Conservation (phyloP, 805 yeast species). For the Nakazawaea pomicola region DNA sequence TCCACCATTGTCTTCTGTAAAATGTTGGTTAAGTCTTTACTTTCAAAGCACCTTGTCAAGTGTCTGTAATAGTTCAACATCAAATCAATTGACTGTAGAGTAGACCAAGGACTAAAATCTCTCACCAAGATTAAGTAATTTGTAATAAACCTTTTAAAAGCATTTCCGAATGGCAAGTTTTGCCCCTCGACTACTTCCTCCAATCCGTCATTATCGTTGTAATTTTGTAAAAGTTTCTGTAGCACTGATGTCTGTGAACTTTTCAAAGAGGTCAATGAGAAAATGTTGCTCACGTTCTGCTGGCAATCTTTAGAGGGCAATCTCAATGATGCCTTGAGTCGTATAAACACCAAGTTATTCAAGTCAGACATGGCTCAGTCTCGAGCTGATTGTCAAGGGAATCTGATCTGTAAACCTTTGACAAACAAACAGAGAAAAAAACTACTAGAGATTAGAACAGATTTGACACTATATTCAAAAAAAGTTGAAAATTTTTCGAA, state of each 20-base stretch:
- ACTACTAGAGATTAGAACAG: too few species aligned
- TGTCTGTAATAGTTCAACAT: conserved; percentile 41
- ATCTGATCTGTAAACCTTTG: too few species aligned
- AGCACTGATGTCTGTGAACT: conserved; percentile 26
- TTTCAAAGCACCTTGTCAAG: conserved; percentile 41
- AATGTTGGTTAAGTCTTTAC: conserved; percentile 11
- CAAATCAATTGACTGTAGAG: conserved; percentile 49
- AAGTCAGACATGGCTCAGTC: conserved; percentile 3
- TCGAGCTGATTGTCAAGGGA: too few species aligned
- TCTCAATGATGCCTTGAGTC: conserved; percentile 13
- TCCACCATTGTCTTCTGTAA: conserved; percentile 31
- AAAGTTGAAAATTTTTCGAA: too few species aligned
- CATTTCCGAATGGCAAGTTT: conserved; percentile 15
- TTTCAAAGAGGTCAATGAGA: conserved; percentile 22
- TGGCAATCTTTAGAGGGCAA: conserved; percentile 21
- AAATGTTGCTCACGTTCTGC: conserved; percentile 18
- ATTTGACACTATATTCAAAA: too few species aligned
- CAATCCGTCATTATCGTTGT: conserved; percentile 18
- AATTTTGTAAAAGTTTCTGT: conserved; percentile 18
- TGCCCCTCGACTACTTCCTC: conserved; percentile 18
- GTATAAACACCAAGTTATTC: conserved; percentile 3
- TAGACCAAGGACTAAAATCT: conserved; percentile 54
- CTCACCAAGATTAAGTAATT: conserved; percentile 40
- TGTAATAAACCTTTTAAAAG: conserved; percentile 38
- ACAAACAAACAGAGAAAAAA: too few species aligned